Base-by-base conservation (phyloP, 2,329 filamentous ascomycete genomes). In the Pyricularia grisea region DNA sequence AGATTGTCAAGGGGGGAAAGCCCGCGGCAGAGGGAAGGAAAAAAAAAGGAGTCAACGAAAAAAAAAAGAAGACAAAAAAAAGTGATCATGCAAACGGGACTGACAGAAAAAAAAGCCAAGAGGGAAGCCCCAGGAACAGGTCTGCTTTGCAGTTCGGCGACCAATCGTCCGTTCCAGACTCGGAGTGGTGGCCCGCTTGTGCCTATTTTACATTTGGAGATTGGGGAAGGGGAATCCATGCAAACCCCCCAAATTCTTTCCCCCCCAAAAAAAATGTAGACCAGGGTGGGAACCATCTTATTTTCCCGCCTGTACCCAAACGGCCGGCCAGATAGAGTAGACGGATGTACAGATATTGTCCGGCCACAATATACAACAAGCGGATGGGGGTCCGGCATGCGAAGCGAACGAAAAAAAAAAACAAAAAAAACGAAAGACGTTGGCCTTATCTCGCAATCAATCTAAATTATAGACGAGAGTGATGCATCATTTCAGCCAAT, bases 121-220 rank as follows among this genome's bases (percentile, higher is more conserved):
- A 23, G 28, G 23, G 64, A 30, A 65, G 10, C 28, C 27, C 63
- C 65, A 42, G 31, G n/a, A 50, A 67, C 36, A 67, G 20, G 55
- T 42, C 27, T 12, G 27, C 30, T 14, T 55, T 25, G 66, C 66
- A 61, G n/a, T 23, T 61, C 50, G 63, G 69, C 33, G 64, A 36
- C 65, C 69, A 67, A 68, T 67, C 69, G 67, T 70, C 65, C 70
- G 70, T 69, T 70, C 69, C 70, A 70, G 70, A 71, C 70, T 68
- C 71, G 71, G 71, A 69, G 70, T 58, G 27, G 66, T 71, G 71
- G 71, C 36, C 71, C 71, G 71, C 68, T 69, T 69, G 70, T 68
- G 68, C 71, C 70, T 69, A 67, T 67, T 79, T 58, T 50, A n/a
- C 33, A 25, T 55, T 33, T 66, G 65, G 33, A 66, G 65, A 27